A percentile compares a stretch with the other conserved stretches of the same genome.
These are phyloP conservation scores for Rhynchospora tenuis DNA, from an alignment of 176 grass and related monocot genomes.

Conservation along the genomic window DNA sequence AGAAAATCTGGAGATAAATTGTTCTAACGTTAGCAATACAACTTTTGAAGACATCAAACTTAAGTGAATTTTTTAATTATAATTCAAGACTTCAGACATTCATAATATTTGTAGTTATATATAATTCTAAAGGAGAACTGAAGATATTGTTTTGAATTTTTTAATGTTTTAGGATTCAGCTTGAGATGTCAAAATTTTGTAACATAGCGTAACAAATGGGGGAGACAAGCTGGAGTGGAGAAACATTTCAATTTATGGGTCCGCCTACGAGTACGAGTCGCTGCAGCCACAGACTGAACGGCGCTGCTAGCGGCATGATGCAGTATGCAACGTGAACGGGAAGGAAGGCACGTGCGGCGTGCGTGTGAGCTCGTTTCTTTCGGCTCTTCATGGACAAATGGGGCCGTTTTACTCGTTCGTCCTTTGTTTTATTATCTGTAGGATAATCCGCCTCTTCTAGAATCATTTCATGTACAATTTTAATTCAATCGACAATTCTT, in stretches of 20 bases:
- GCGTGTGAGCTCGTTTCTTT: constrained; percentile 6
- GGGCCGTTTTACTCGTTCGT: not conserved
- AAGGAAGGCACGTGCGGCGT: not conserved
- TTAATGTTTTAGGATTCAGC: not conserved
- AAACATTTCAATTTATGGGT: not conserved
- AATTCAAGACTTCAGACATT: not conserved
- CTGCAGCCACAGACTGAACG: no score
- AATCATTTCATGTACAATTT: not conserved
- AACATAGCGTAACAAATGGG: not conserved
- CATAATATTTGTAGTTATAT: not conserved
- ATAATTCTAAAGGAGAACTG: no score
- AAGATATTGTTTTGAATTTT: no score
- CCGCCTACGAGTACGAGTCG: not conserved
- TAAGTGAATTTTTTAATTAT: not conserved
- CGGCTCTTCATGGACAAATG: constrained; percentile 1
- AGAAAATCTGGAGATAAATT: no score
- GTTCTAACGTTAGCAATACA: not conserved
- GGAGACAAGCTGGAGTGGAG: not conserved
- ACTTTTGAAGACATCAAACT: not conserved
- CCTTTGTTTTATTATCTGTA: not conserved
- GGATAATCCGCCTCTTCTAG: not conserved
- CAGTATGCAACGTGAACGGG: not conserved
- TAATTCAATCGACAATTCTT: not conserved
- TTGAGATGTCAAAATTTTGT: not conserved
- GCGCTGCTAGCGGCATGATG: not conserved